Conservation (phyloP, 2,329 filamentous ascomycete species). For the Arthrobotrys musiformis region DNA sequence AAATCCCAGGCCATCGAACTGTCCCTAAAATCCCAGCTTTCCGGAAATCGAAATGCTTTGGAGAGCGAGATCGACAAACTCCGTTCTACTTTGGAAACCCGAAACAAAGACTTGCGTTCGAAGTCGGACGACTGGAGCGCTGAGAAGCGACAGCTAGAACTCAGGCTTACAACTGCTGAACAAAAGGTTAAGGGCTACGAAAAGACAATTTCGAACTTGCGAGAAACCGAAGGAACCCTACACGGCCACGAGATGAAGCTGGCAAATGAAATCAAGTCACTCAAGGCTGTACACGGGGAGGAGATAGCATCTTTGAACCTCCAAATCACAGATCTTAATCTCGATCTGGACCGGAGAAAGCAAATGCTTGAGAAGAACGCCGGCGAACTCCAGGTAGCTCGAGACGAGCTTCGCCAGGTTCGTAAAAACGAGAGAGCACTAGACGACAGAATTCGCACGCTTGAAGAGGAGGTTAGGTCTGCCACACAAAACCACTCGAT, state of each 20-base stretch:
- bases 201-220: constrained; percentile 70
- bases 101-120: constrained; percentile 57
- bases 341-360: constrained; percentile 75
- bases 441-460: constrained; percentile 80
- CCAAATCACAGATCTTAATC: constrained; percentile 79
- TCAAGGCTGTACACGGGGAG: constrained; percentile 70
- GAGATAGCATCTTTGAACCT: constrained; percentile 67
- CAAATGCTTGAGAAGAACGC: constrained; percentile 73
- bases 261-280: constrained; percentile 76
- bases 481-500: constrained; percentile 69
- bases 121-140: constrained; percentile 60
- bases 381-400: constrained; percentile 73
- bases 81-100: constrained; percentile 47
- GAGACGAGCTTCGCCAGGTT: constrained; percentile 76
- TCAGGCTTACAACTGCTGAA: constrained; percentile 74
- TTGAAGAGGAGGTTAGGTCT: constrained; percentile 68
- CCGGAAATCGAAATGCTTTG: constrained; percentile 60
- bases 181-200: constrained; percentile 75
- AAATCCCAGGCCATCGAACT: constrained; percentile 76
- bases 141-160: constrained; percentile 72
- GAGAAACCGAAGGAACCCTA: constrained; percentile 42
- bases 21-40: constrained; percentile 64
- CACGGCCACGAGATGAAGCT: constrained; percentile 45
- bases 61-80: constrained; percentile 58
- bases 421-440: constrained; percentile 73